A percentile compares a stretch with the other conserved stretches of the same genome.
Evolutionary conservation across 768 basidiomycete genomes (phyloP).

Genomic region (Cantharellus anzutake): DNA sequence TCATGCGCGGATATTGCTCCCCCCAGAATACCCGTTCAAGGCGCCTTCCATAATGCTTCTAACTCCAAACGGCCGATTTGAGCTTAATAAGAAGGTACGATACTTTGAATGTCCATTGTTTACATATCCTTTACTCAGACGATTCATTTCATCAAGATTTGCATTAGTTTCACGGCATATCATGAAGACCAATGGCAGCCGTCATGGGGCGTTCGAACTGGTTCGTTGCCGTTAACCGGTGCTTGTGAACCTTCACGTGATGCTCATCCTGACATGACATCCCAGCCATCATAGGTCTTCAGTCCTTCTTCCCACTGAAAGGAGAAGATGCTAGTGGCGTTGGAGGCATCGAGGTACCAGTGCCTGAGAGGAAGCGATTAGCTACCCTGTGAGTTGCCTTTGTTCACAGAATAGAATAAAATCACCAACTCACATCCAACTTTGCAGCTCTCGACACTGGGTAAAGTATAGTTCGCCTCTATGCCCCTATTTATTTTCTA

Average conservation of each 20-base stretch:
- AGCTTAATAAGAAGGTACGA: conserved; percentile 81
- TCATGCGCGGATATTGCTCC: conserved; percentile 78
- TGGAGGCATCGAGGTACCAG: conserved; percentile 69
- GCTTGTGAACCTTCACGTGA: neutral
- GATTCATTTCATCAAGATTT: conserved; percentile 34
- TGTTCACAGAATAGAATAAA: neutral
- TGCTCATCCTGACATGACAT: neutral
- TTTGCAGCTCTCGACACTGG: neutral
- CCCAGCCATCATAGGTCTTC: conserved; percentile 67
- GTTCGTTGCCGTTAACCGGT: conserved; percentile 20
- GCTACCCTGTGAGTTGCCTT: conserved; percentile 41
- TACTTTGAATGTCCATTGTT: conserved; percentile 1
- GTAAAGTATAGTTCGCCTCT: too few relatives aligned
- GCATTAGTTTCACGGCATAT: conserved; percentile 85
- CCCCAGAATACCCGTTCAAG: conserved; percentile 90
- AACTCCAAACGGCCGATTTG: conserved; percentile 93
- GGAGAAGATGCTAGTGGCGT: conserved; percentile 76
- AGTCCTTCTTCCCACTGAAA: conserved; percentile 76
- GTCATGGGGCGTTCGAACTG: conserved; percentile 94
- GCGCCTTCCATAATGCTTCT: conserved; percentile 92
- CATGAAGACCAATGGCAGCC: conserved; percentile 97
- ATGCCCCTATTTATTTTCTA: neutral
- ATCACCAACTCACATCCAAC: conserved; percentile 3
- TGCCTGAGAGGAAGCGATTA: conserved; percentile 55
- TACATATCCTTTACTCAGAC: neutral